Evolutionary conservation across 805 yeast species (phyloP).

Genomic region (Cyberlindnera sargentensis): DNA sequence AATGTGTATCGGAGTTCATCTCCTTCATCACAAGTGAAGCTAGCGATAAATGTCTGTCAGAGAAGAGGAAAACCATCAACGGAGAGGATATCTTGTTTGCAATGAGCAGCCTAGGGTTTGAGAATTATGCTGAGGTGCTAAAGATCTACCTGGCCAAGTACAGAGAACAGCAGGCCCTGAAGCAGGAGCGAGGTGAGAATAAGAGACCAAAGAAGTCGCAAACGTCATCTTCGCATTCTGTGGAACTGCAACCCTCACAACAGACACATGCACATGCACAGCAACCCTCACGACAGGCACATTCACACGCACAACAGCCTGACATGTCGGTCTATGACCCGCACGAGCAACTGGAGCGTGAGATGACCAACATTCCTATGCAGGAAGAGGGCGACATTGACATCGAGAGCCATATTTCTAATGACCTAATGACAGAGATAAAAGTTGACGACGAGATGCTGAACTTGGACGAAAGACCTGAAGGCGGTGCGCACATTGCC

Average conservation of each 20-base stretch:
- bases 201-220: conserved; percentile 22
- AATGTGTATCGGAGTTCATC: conserved; percentile 75
- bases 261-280: conserved; percentile 8
- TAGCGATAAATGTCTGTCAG: conserved; percentile 65
- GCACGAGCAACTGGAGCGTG: conserved; percentile 18
- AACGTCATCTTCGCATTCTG: too few relatives aligned
- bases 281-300: conserved; percentile 2
- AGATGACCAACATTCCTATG: conserved; percentile 21
- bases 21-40: conserved; percentile 79
- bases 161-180: conserved; percentile 33
- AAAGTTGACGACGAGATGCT: conserved; percentile 15
- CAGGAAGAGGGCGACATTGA: conserved; percentile 14
- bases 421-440: conserved; percentile 16
- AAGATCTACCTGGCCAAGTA: conserved; percentile 73
- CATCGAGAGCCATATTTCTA: conserved; percentile 11
- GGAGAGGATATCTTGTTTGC: conserved; percentile 74
- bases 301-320: background rate
- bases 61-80: conserved; percentile 68
- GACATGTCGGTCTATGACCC: conserved; percentile 6
- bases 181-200: conserved; percentile 21
- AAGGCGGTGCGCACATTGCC: background rate
- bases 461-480: conserved; percentile 9
- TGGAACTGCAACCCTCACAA: conserved; percentile 1
- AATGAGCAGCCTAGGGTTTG: conserved; percentile 69
- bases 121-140: conserved; percentile 72